A percentile compares a stretch with the other conserved stretches of the same genome.
Evolutionary conservation across 352 stramenopile genomes (phyloP).

Genomic region (Phytophthora nicotianae): DNA sequence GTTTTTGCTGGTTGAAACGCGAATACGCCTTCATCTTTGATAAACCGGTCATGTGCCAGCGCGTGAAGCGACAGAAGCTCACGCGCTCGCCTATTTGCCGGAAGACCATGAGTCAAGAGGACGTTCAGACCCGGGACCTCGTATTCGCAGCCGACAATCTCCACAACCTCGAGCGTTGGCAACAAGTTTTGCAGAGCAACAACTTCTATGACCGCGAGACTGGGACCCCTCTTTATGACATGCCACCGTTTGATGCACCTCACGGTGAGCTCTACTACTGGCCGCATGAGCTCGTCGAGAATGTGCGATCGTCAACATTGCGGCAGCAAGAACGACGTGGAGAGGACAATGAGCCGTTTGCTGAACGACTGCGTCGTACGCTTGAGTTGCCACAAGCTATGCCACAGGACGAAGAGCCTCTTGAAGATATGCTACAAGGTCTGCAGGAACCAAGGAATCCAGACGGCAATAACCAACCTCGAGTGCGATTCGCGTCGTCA

Average conservation of each 20-base stretch:
- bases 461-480: not conserved
- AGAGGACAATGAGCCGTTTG: conserved; percentile 11
- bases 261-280: conserved; percentile 44
- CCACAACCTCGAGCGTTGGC: conserved; percentile 35
- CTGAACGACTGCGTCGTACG: conserved; percentile 23
- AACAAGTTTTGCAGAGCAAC: conserved; percentile 37
- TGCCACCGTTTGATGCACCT: conserved; percentile 19
- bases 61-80: conserved; percentile 41
- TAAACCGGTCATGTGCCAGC: conserved; percentile 45
- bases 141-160: conserved; percentile 50
- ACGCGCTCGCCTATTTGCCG: conserved; percentile 44
- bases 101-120: conserved; percentile 50
- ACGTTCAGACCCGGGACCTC: conserved; percentile 40
- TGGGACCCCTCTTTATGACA: conserved; percentile 15
- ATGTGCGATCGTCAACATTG: conserved; percentile 28
- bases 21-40: conserved; percentile 49
- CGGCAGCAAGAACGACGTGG: conserved; percentile 18
- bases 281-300: conserved; percentile 40
- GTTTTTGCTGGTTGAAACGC: conserved; percentile 44
- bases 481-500: conserved; percentile 19
- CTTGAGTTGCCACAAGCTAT: conserved; percentile 14
- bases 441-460: conserved; percentile 12
- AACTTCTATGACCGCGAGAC: conserved; percentile 34
- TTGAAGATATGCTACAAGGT: conserved; percentile 33
- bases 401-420: conserved; percentile 21